Base-by-base conservation (phyloP, 805 yeast species). In the Metschnikowia borealis region DNA sequence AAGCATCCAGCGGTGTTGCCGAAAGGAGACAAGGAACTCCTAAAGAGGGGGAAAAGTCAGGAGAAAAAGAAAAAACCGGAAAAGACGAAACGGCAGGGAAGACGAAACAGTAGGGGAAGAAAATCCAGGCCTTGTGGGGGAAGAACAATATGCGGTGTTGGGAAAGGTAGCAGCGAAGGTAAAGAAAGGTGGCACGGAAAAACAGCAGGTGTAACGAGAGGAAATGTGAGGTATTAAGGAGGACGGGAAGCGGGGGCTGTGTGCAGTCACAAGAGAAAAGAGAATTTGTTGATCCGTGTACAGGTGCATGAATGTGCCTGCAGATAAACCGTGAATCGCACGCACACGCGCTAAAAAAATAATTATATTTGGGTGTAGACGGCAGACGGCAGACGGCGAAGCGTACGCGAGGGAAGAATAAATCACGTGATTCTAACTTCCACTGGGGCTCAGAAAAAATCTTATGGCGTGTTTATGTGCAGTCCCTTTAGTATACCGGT, bases 151-250 rank as follows among this genome's bases (percentile, higher is more conserved):
- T 23, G 31, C 15, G 31, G 20, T 17, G 42, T 13, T 20, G 6
- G 40, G 15, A 14, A 13, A 38, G 31, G 33, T 20, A 38, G 11
- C 20, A 14, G 20, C 29, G 13, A 14, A 23, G 23, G 39, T 23
- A 32, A 8, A 13, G 8, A 13, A 14, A 14, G 13, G 6, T 11
- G 31, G 20, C 17, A 5, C 10, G 46, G 39, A 34, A 44, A 44
- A 44, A 44, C 46, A 44, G 18, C 4, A 8, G 46, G 32, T 26
- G 46, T 35, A n/a, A 23, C 18, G 20, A 37, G 38, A 20, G 45
- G 37, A 42, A 42, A 42, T 42, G 45, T 33, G 45, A 42, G 45
- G 38, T 42, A 32, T 32, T 21, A 21, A 20, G 29, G 18, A 32
- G 45, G 45, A 42, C 29, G 45, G 15, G 44, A 21, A 20, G 29